phyloP scores from a whole-genome alignment of 495 filamentous ascomycete genomes.

The Aspergillus saccharolyticus region DNA sequence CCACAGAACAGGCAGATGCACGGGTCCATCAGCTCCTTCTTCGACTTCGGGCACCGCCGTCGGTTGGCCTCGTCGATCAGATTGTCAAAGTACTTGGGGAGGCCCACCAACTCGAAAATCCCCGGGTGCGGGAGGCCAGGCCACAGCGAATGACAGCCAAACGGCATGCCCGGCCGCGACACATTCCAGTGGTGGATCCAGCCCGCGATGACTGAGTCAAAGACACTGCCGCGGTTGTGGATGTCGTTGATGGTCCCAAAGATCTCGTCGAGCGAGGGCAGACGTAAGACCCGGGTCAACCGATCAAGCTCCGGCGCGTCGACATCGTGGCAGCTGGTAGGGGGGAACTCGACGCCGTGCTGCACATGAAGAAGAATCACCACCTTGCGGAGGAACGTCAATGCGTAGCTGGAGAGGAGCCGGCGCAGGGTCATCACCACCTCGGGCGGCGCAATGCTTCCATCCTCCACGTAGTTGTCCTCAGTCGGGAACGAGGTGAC shows the following conservation, averaged over 20 bases:
- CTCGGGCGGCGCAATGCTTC: conserved; percentile 35
- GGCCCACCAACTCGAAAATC: conserved; percentile 88
- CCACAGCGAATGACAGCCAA: conserved; percentile 39
- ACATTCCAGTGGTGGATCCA: conserved; percentile 71
- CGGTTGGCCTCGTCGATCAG: conserved; percentile 87
- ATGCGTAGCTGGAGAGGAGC: conserved; percentile 70
- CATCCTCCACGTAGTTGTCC: conserved; percentile 42
- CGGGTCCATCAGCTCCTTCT: conserved; percentile 85
- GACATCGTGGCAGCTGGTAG: conserved; percentile 57
- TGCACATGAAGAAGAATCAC: conserved; percentile 80
- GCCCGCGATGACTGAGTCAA: conserved; percentile 57
- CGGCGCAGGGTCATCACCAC: conserved; percentile 45
- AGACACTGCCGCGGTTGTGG: conserved; percentile 28
- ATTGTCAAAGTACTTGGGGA: conserved; percentile 88
- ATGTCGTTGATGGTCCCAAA: conserved; percentile 45
- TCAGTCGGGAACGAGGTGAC: conserved; percentile 39
- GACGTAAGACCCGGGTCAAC: conserved; percentile 63
- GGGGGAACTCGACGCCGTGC: conserved; percentile 82
- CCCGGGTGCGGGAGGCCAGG: conserved; percentile 70
- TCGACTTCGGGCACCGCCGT: conserved; percentile 78
- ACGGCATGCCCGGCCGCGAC: conserved; percentile 38
- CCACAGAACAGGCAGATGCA: conserved; percentile 93
- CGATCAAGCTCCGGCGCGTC: conserved; percentile 77
- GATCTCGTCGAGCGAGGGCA: conserved; percentile 79
- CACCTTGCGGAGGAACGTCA: conserved; percentile 85